Base-by-base conservation (phyloP, 2,329 filamentous ascomycete genomes). In the Phoma sp. region DNA sequence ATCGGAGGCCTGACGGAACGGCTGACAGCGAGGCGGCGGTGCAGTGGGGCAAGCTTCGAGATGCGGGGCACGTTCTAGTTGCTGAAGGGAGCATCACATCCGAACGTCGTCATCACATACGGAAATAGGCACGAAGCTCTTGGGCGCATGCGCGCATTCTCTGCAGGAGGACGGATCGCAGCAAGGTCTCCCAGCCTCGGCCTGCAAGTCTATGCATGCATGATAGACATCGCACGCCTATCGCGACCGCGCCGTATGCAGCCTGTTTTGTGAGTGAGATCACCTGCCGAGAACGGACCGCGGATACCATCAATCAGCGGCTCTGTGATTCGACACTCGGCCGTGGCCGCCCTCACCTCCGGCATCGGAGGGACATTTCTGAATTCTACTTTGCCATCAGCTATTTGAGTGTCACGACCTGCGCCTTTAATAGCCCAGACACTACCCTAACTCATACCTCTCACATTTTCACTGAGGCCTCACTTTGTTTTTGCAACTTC, bases 331-430 rank as follows among this genome's bases (percentile, higher is more conserved):
- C 60, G 65, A 60, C 47, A 45, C 33, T 40, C 48, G 50, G 55
- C 40, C 42, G 34, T 47, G 53, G 57, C 58, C 59, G 56, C 58
- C 59, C 55, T 59, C 47, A 42, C 43, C 66, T 67, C 68, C 69
- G 67, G 64, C 53, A 68, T 72, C 69, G 69, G 69, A 61, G 53
- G 48, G 46, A 56, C 53, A 53, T 58, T 65, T 68, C 62, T 67
- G 59, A 47, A 50, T 63, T 60, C 47, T 59, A 55, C 59, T 62
- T 68, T 58, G 66, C 65, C 66, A 51, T 62, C 53, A 57, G 43
- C 55, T 33, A 61, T 66, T 65, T 57, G 53, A 68, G 59, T 64
- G 56, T 59, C 61, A 65, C 67, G 47, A 42, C 39, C 60, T 55
- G 53, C 56, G 66, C 64, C 57, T 67, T 60, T 65, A 62, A 65